Conservation (phyloP, 345 rosid genomes). For the Populus ilicifolia region DNA sequence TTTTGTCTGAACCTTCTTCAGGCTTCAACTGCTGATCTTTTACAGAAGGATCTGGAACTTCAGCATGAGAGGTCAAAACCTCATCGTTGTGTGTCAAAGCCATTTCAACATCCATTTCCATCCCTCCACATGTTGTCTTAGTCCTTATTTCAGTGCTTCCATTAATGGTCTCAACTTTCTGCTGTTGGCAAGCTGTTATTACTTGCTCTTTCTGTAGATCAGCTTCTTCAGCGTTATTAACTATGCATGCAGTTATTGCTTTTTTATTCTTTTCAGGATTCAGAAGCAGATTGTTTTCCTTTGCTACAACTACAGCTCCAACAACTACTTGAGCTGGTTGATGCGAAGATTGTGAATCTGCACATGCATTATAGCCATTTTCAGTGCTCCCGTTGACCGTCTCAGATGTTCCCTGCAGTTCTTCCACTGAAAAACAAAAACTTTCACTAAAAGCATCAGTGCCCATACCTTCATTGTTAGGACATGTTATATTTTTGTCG, state of each 20-base stretch:
- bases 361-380: slow-evolving; percentile 33
- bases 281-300: slow-evolving; percentile 18
- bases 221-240: slow-evolving; percentile 16
- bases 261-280: slow-evolving; percentile 10
- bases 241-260: not conserved
- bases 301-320: slow-evolving; percentile 26
- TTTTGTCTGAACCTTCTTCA: slow-evolving; percentile 1
- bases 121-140: not conserved
- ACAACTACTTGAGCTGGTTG: slow-evolving; percentile 30
- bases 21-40: slow-evolving; percentile 23
- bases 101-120: not conserved
- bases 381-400: slow-evolving; percentile 36
- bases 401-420: slow-evolving; percentile 32
- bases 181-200: not conserved
- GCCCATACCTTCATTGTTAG: slow-evolving; percentile 50
- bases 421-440: slow-evolving; percentile 42
- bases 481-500: slow-evolving; percentile 23
- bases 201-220: slow-evolving; percentile 12
- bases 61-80: not conserved
- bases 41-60: not conserved
- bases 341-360: slow-evolving; percentile 32
- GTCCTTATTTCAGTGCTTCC: slow-evolving; percentile 15
- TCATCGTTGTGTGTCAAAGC: not conserved
- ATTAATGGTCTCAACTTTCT: slow-evolving; percentile 1
- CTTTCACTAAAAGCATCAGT: slow-evolving; percentile 42